These are phyloP conservation scores for Aspergillus vadensis DNA, from an alignment of 2,329 filamentous ascomycete genomes.

Conservation along the genomic window DNA sequence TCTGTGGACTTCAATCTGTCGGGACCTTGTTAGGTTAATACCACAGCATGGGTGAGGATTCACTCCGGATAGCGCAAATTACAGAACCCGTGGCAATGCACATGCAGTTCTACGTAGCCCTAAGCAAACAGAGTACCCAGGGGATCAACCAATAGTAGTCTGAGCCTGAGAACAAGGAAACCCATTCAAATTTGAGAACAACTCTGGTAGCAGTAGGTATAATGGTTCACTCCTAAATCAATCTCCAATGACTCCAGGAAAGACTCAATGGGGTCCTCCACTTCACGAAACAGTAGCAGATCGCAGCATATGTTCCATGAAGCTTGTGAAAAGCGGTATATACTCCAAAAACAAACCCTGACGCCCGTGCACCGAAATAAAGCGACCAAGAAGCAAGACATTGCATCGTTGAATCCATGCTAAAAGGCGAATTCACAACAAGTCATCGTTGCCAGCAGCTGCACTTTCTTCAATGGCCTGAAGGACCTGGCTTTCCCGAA, in stretches of 20 bases:
- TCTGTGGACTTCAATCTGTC: not conserved
- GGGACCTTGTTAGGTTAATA: not conserved
- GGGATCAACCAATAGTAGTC: not conserved
- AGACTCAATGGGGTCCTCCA: not conserved
- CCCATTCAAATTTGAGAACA: not conserved
- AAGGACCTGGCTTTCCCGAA: slow-evolving; percentile 73
- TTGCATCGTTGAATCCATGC: not conserved
- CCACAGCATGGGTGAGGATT: too few relatives aligned
- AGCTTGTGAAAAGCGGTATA: not conserved
- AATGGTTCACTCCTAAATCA: slow-evolving; percentile 1
- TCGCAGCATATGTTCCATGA: not conserved
- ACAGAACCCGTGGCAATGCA: too few relatives aligned
- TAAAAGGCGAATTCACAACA: slow-evolving; percentile 54
- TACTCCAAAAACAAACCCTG: not conserved
- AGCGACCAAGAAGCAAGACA: slow-evolving; percentile 3
- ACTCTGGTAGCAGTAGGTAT: not conserved
- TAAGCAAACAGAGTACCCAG: too few relatives aligned
- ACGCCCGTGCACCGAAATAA: slow-evolving; percentile 2
- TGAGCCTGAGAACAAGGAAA: not conserved
- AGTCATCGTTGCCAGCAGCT: slow-evolving; percentile 74
- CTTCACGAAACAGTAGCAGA: not conserved
- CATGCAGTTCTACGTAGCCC: too few relatives aligned
- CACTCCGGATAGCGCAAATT: too few relatives aligned
- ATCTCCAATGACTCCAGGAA: slow-evolving; percentile 7
- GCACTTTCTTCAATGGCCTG: slow-evolving; percentile 77